phyloP scores from a whole-genome alignment of 176 grass and related monocot genomes.

The Eragrostis curvula region DNA sequence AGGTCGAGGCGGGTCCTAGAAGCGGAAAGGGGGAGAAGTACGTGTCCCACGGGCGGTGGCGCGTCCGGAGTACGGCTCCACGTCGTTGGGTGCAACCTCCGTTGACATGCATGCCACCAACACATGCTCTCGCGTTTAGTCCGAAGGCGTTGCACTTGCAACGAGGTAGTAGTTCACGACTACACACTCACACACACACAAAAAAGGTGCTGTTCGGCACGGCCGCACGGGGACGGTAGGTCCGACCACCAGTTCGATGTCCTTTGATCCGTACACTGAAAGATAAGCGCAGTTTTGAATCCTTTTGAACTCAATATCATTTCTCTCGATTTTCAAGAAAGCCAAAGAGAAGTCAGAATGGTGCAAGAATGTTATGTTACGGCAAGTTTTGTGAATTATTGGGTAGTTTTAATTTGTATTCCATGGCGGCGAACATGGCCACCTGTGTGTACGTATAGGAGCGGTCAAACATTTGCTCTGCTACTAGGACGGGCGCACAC shows the following conservation, averaged over 20 bases:
- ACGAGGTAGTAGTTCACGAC: not conserved
- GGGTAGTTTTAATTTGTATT: not conserved
- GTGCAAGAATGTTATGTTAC: not conserved
- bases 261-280: not conserved
- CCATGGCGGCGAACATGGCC: not conserved
- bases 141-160: constrained; percentile 25
- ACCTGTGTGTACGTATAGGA: not conserved
- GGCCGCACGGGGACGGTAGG: not conserved
- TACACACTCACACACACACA: not conserved
- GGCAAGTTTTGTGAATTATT: not conserved
- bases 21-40: not conserved
- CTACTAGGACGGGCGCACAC: not conserved
- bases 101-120: constrained; percentile 24
- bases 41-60: not conserved
- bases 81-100: constrained; percentile 52
- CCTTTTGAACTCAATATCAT: too few species aligned
- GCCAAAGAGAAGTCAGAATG: too few species aligned
- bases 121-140: constrained; percentile 5
- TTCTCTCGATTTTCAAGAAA: too few species aligned
- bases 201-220: not conserved
- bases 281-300: too few species aligned
- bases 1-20: not conserved
- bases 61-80: not conserved
- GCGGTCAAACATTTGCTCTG: constrained; percentile 17
- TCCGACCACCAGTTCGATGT: not conserved